phyloP scores from a whole-genome alignment of 2,329 filamentous ascomycete species.

The Aspergillus fumigatus region DNA sequence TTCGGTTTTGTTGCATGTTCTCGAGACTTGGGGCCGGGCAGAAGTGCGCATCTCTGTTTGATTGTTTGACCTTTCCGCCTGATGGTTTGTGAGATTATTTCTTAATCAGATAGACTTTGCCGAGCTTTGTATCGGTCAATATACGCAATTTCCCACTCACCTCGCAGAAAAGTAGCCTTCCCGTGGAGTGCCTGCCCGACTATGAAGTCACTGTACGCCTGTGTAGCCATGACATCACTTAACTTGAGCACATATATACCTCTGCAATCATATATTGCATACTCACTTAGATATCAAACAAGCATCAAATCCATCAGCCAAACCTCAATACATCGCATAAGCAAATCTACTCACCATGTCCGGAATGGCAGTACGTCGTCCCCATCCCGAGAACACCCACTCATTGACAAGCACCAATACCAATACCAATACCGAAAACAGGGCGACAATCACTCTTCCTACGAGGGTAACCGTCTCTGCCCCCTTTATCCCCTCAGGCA shows the following conservation, averaged over 20 bases:
- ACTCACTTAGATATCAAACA: background rate
- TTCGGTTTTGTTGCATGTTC: conserved; percentile 13
- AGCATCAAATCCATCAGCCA: background rate
- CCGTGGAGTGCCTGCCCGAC: too few species aligned
- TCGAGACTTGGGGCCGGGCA: conserved; percentile 35
- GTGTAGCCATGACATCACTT: background rate
- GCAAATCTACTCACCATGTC: conserved; percentile 6
- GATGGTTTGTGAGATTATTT: conserved; percentile 3
- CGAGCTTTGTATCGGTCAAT: background rate
- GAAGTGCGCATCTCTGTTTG: conserved; percentile 42
- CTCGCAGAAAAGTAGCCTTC: background rate
- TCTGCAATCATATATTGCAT: background rate
- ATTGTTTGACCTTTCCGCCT: conserved; percentile 7
- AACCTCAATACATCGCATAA: too few species aligned
- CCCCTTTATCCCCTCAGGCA: too few species aligned
- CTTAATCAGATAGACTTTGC: background rate
- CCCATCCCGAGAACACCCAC: background rate
- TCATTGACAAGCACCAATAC: background rate
- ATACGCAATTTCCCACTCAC: too few species aligned
- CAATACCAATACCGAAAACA: conserved; percentile 3
- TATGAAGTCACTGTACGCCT: background rate
- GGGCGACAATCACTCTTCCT: conserved; percentile 7
- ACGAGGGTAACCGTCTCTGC: background rate
- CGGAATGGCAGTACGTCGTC: conserved; percentile 10
- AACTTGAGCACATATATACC: background rate